Conservation (phyloP, 352 stramenopile species). For the Phytophthora quininea region DNA sequence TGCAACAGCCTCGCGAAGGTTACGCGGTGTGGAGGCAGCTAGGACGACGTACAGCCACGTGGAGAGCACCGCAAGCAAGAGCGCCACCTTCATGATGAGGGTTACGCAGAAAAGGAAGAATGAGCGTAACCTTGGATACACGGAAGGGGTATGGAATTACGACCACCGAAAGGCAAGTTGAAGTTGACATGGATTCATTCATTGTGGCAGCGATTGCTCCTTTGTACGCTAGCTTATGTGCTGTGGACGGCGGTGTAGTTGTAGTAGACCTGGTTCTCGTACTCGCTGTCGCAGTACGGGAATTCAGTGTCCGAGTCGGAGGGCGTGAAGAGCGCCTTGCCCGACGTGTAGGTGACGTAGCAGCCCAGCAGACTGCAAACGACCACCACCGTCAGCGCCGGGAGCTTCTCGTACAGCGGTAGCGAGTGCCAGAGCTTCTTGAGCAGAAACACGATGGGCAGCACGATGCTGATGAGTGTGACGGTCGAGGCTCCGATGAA, state of each 20-base stretch:
- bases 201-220: too few species aligned
- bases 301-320: background rate
- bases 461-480: slow-evolving; percentile 2
- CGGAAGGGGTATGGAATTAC: slow-evolving; percentile 4
- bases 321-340: background rate
- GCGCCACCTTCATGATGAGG: slow-evolving; percentile 24
- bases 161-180: background rate
- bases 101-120: too few species aligned
- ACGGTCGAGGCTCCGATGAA: background rate
- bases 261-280: background rate
- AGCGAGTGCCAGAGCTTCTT: background rate
- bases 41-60: background rate
- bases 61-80: slow-evolving; percentile 14
- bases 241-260: background rate
- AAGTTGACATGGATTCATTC: too few species aligned
- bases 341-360: background rate
- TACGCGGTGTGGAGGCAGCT: background rate
- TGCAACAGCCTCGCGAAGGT: slow-evolving; percentile 21
- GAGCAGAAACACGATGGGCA: background rate
- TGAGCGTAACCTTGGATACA: background rate
- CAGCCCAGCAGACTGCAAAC: background rate
- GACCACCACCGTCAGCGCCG: background rate
- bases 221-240: background rate
- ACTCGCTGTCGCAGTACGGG: background rate
- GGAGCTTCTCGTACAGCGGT: background rate